A percentile compares a stretch with the other conserved stretches of the same genome.
Evolutionary conservation across 2,329 filamentous ascomycete genomes (phyloP).

Genomic region (Xylaria sp.): DNA sequence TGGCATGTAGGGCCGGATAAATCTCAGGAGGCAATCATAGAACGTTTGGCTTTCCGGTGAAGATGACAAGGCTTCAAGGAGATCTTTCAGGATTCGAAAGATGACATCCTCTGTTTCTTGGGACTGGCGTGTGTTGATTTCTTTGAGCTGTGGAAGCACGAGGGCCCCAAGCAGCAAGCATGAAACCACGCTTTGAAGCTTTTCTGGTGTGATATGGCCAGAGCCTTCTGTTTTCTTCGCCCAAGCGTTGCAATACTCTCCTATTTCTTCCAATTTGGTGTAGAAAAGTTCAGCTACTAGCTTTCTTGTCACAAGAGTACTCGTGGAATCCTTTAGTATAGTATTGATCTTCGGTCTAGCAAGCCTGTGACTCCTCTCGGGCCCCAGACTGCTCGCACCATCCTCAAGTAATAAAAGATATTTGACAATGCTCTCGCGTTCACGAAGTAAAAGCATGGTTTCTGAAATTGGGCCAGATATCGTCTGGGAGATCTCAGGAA

Average conservation of each 20-base stretch:
- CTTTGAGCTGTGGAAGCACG: slow-evolving; percentile 60
- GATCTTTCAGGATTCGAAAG: slow-evolving; percentile 55
- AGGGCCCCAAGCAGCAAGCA: slow-evolving; percentile 60
- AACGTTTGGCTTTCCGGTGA: slow-evolving; percentile 60
- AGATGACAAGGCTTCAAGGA: slow-evolving; percentile 54
- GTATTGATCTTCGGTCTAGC: slow-evolving; percentile 28
- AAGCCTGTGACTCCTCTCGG: slow-evolving; percentile 19
- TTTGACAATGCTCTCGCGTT: slow-evolving; percentile 58
- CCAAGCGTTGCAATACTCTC: slow-evolving; percentile 61
- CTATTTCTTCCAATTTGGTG: slow-evolving; percentile 63
- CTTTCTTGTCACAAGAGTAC: slow-evolving; percentile 59
- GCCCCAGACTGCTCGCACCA: slow-evolving; percentile 27
- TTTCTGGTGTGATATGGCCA: slow-evolving; percentile 62
- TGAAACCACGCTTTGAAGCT: slow-evolving; percentile 63
- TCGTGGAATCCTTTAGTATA: slow-evolving; percentile 51
- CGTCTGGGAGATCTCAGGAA: slow-evolving; percentile 49
- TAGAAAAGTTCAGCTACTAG: slow-evolving; percentile 65
- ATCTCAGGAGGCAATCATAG: slow-evolving; percentile 59
- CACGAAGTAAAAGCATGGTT: slow-evolving; percentile 58
- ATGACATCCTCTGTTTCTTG: slow-evolving; percentile 60
- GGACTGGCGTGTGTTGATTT: slow-evolving; percentile 61
- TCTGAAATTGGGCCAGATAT: slow-evolving; percentile 63
- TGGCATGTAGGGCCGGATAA: slow-evolving; percentile 60
- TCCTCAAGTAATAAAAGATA: slow-evolving; percentile 67
- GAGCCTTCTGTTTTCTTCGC: slow-evolving; percentile 58